Evolutionary conservation across 148 eudicot genomes (phyloP).

Genomic region (Rhododendron ovatum): DNA sequence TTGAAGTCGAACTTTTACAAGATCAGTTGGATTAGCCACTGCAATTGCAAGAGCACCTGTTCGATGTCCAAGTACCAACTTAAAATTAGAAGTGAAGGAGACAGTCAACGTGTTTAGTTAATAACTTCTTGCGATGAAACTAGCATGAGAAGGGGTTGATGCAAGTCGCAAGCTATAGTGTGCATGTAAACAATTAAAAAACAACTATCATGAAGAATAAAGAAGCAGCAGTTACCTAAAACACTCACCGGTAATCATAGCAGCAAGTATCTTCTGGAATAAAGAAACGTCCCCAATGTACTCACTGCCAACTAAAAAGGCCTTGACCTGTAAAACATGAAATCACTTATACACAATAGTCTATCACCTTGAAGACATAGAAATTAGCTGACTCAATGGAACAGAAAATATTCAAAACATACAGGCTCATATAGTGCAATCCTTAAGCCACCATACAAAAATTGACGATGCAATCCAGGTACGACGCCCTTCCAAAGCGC

Average conservation of each 20-base stretch:
- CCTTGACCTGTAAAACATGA: constrained; percentile 48
- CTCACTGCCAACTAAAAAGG: constrained; percentile 48
- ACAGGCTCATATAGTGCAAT: constrained; percentile 69
- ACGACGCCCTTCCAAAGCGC: constrained; percentile 74
- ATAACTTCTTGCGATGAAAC: background rate
- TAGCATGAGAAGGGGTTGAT: background rate
- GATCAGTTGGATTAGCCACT: constrained; percentile 71
- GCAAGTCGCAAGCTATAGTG: background rate
- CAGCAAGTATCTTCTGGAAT: constrained; percentile 61
- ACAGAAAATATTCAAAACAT: constrained; percentile 14
- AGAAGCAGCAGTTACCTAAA: constrained; percentile 2
- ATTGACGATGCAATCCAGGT: constrained; percentile 69
- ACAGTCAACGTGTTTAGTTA: background rate
- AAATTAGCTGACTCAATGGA: background rate
- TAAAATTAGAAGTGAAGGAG: background rate
- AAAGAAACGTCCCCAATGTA: constrained; percentile 47
- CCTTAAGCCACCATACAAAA: constrained; percentile 66
- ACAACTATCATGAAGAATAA: background rate
- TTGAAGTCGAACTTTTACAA: constrained; percentile 72
- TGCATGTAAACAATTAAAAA: background rate
- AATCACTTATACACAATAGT: constrained; percentile 2
- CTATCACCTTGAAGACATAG: constrained; percentile 11
- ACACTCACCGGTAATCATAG: constrained; percentile 57
- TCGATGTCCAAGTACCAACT: constrained; percentile 10
- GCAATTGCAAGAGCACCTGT: constrained; percentile 64